Conservation (phyloP, 768 basidiomycete species). For the Mrakia blollopis region DNA sequence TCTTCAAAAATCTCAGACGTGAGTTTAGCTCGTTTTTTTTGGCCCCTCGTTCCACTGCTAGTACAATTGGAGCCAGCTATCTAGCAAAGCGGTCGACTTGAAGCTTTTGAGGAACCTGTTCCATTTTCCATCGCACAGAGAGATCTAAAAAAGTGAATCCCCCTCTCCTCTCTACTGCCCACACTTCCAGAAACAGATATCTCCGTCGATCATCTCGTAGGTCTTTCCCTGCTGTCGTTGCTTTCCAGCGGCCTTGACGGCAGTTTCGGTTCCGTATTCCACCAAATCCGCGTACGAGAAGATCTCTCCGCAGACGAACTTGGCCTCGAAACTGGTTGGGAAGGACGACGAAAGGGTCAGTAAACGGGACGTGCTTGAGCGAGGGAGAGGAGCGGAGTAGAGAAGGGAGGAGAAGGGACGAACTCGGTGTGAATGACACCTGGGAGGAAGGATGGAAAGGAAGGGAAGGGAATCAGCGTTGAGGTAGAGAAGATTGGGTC, state of each 20-base stretch:
- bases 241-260: slow-evolving; percentile 91
- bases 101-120: no score
- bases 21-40: no score
- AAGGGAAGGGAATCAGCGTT: not conserved
- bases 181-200: no score
- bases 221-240: slow-evolving; percentile 93
- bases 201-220: slow-evolving; percentile 55
- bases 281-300: slow-evolving; percentile 61
- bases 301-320: slow-evolving; percentile 44
- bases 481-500: not conserved
- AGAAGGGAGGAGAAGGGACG: not conserved
- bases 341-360: slow-evolving; percentile 49
- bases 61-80: no score
- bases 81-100: no score
- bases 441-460: not conserved
- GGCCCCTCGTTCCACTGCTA: no score
- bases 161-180: no score
- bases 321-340: slow-evolving; percentile 83
- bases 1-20: no score
- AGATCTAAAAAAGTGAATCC: no score
- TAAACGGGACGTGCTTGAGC: not conserved
- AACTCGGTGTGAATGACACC: slow-evolving; percentile 25
- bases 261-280: slow-evolving; percentile 81
- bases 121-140: no score
- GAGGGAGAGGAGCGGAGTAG: not conserved